These are phyloP conservation scores for Hericium rajendrae DNA, from an alignment of 768 basidiomycete genomes.

Conservation along the genomic window DNA sequence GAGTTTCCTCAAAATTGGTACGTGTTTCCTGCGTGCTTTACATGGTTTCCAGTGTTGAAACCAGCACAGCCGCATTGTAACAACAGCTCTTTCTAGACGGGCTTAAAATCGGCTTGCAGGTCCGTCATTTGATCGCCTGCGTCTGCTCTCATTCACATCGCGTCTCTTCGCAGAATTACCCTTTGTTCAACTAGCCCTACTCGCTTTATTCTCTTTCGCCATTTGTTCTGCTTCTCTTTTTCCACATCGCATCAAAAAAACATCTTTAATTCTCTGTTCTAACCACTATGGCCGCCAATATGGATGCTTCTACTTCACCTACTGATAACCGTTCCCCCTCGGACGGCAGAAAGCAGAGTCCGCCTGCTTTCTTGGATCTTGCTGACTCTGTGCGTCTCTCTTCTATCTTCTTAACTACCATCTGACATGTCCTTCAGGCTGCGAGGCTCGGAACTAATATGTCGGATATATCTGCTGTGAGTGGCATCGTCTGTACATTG, in stretches of 20 bases:
- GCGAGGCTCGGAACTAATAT: constrained; percentile 80
- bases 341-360: constrained; percentile 75
- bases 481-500: constrained; percentile 23
- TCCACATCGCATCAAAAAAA: constrained; percentile 45
- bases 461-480: constrained; percentile 77
- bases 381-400: constrained; percentile 72
- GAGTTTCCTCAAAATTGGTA: constrained; percentile 9
- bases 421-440: constrained; percentile 35
- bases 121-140: constrained; percentile 19
- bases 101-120: constrained; percentile 68
- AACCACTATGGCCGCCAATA: constrained; percentile 56
- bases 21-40: not conserved
- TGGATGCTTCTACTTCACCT: constrained; percentile 64
- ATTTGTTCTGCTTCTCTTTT: constrained; percentile 30
- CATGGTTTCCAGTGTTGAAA: constrained; percentile 4
- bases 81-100: constrained; percentile 73
- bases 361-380: constrained; percentile 87
- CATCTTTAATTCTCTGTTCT: constrained; percentile 26
- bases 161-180: constrained; percentile 36
- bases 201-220: constrained; percentile 28
- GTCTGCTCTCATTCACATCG: constrained; percentile 16
- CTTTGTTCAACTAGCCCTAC: constrained; percentile 55
- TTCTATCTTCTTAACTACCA: constrained; percentile 6
- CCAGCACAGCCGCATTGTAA: constrained; percentile 53
- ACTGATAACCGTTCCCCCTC: constrained; percentile 60